phyloP scores from a whole-genome alignment of 2,329 filamentous ascomycete species.

The Blastomyces gilchristii region DNA sequence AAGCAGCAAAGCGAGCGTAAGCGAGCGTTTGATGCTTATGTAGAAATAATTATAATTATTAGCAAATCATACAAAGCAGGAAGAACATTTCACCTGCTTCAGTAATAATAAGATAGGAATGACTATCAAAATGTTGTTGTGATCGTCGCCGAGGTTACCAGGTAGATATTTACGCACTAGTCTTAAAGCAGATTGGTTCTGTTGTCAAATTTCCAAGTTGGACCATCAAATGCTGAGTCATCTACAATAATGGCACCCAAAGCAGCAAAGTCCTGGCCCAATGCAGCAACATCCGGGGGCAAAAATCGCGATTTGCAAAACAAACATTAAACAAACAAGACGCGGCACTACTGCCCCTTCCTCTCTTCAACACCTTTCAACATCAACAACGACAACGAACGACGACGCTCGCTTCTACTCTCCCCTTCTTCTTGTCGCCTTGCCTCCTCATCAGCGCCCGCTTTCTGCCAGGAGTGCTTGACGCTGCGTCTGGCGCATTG shows the following conservation, averaged over 20 bases:
- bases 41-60: too few relatives aligned
- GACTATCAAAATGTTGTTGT: not conserved
- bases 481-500: not conserved
- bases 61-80: too few relatives aligned
- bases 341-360: not conserved
- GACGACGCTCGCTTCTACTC: not conserved
- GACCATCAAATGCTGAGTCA: not conserved
- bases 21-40: too few relatives aligned
- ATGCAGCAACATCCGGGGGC: not conserved
- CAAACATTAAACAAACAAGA: not conserved
- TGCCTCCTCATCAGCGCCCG: not conserved
- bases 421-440: not conserved
- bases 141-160: not conserved
- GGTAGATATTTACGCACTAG: not conserved
- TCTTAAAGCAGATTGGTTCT: not conserved
- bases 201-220: not conserved
- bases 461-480: not conserved
- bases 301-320: not conserved
- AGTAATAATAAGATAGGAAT: too few relatives aligned
- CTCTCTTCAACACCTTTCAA: not conserved
- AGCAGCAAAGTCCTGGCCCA: not conserved
- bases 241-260: not conserved
- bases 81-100: too few relatives aligned
- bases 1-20: too few relatives aligned
- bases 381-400: not conserved